Percentiles rank a stretch among this genome's conserved stretches.
Evolutionary conservation across 2,329 filamentous ascomycete species (phyloP).

Genomic region (Beauveria caledonica): DNA sequence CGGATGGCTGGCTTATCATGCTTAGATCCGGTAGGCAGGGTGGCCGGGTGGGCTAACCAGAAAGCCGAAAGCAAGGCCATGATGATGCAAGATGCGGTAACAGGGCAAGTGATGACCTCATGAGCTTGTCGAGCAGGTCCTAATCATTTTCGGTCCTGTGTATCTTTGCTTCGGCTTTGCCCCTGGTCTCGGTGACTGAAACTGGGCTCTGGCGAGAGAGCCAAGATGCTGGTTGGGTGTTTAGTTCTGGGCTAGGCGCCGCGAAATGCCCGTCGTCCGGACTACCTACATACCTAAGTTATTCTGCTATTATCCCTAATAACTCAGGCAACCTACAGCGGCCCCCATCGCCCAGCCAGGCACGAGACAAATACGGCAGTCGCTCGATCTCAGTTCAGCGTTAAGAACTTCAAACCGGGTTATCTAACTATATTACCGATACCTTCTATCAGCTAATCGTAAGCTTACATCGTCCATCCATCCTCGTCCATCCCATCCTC

Average conservation of each 20-base stretch:
- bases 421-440: background rate
- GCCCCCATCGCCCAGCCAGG: background rate
- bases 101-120: no score
- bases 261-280: background rate
- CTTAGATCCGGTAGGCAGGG: conserved; percentile 1
- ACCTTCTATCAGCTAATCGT: background rate
- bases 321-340: background rate
- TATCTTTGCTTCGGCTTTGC: background rate
- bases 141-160: background rate
- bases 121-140: no score
- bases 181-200: background rate
- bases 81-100: background rate
- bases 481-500: background rate
- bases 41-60: background rate
- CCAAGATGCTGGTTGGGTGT: background rate
- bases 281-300: no score
- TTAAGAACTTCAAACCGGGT: no score
- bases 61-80: background rate
- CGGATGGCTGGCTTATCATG: background rate
- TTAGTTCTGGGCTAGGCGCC: background rate
- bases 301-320: background rate
- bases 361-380: background rate
- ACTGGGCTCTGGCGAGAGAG: background rate
- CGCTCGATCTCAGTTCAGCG: background rate
- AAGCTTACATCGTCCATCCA: no score